A percentile compares a stretch with the other conserved stretches of the same genome.
phyloP scores from a whole-genome alignment of 2,329 filamentous ascomycete species.

The Phialemonium atrogriseum region DNA sequence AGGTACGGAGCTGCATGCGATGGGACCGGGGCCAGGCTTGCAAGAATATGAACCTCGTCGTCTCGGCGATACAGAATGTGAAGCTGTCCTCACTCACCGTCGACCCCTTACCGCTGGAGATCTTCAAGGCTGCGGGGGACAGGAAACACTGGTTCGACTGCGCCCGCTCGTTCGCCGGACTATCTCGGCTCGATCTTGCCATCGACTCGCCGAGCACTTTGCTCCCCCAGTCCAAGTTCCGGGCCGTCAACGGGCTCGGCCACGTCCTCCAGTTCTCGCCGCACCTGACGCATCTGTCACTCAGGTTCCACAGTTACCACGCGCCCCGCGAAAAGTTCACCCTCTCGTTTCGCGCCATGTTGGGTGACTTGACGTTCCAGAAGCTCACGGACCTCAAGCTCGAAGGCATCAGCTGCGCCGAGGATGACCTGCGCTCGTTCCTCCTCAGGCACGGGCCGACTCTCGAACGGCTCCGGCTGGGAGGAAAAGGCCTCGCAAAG shows the following conservation, averaged over 20 bases:
- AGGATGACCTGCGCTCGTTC: slow-evolving; percentile 34
- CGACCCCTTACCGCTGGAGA: slow-evolving; percentile 34
- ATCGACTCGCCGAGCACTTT: slow-evolving; percentile 29
- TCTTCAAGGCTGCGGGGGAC: slow-evolving; percentile 27
- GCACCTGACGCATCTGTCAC: slow-evolving; percentile 27
- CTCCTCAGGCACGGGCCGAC: slow-evolving; percentile 29
- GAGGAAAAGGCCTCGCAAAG: slow-evolving; percentile 32
- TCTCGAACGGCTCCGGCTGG: slow-evolving; percentile 32
- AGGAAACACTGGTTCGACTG: slow-evolving; percentile 33
- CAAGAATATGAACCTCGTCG: slow-evolving; percentile 29
- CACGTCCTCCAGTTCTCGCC: slow-evolving; percentile 30
- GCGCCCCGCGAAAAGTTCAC: slow-evolving; percentile 30
- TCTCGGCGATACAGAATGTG: slow-evolving; percentile 27
- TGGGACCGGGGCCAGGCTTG: slow-evolving; percentile 27
- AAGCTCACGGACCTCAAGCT: slow-evolving; percentile 32
- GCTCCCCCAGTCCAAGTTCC: slow-evolving; percentile 26
- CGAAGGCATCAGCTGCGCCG: slow-evolving; percentile 33
- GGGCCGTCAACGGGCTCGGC: slow-evolving; percentile 34
- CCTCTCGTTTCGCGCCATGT: slow-evolving; percentile 29
- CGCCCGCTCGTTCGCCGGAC: slow-evolving; percentile 27
- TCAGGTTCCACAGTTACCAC: slow-evolving; percentile 32
- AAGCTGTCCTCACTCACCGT: slow-evolving; percentile 28
- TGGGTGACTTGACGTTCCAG: slow-evolving; percentile 25
- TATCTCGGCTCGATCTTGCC: slow-evolving; percentile 29
- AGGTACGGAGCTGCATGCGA: slow-evolving; percentile 29